Percentiles rank a stretch among this genome's conserved stretches.
Conservation (phyloP, 441 rosid genomes). For the Populus hybrid region DNA sequence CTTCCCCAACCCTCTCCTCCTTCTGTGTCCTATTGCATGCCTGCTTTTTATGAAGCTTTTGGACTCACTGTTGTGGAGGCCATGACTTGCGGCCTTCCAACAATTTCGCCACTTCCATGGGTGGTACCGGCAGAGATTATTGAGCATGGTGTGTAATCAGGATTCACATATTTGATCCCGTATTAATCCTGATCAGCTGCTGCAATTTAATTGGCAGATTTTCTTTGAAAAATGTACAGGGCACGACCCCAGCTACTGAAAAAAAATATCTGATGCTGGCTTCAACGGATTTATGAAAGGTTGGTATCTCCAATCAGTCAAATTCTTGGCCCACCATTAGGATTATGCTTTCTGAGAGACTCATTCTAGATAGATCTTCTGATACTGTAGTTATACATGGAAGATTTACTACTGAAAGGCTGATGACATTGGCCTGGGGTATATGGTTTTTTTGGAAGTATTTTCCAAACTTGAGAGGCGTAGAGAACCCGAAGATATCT, state of each 20-base stretch:
- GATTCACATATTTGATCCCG: slow-evolving; percentile 67
- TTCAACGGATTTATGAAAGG: slow-evolving; percentile 77
- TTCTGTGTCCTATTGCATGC: slow-evolving; percentile 40
- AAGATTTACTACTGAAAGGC: slow-evolving; percentile 86
- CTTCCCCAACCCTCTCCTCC: background rate
- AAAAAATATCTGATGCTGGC: slow-evolving; percentile 61
- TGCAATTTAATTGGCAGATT: too few relatives aligned
- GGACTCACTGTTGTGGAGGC: slow-evolving; percentile 96
- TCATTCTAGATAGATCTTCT: slow-evolving; percentile 5
- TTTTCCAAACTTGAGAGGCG: slow-evolving; percentile 61
- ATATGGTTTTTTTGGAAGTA: slow-evolving; percentile 83
- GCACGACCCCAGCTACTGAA: slow-evolving; percentile 72
- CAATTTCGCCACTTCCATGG: slow-evolving; percentile 89
- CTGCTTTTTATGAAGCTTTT: slow-evolving; percentile 96
- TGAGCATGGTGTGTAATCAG: slow-evolving; percentile 70
- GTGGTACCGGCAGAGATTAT: slow-evolving; percentile 97
- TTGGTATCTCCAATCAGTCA: slow-evolving; percentile 17
- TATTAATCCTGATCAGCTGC: too few relatives aligned
- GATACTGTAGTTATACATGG: too few relatives aligned
- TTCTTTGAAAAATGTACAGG: slow-evolving; percentile 35
- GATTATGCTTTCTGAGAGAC: background rate
- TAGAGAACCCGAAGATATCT: slow-evolving; percentile 73
- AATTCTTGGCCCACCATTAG: background rate
- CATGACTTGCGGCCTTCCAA: slow-evolving; percentile 95
- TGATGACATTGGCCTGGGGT: slow-evolving; percentile 94